Conservation (phyloP, 495 filamentous ascomycete species). For the Clavariopsis aquatica region DNA sequence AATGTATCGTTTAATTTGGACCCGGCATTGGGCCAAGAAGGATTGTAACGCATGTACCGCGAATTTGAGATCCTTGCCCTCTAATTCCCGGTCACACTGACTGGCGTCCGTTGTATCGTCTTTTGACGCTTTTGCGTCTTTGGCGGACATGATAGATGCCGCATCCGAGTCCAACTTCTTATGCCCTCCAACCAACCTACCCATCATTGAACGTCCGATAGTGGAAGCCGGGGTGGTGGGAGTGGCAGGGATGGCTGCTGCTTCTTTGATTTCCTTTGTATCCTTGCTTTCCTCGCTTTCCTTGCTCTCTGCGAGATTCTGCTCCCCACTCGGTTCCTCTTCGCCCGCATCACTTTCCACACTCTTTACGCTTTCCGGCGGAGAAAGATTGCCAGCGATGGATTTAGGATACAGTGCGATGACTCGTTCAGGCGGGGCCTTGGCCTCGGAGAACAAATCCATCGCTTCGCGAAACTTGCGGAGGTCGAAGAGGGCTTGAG, state of each 20-base stretch:
- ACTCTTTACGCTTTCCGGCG: conserved; percentile 46
- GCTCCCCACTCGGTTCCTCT: conserved; percentile 53
- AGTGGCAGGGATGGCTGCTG: conserved; percentile 33
- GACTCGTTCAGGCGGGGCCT: conserved; percentile 85
- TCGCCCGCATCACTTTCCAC: conserved; percentile 49
- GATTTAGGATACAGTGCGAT: conserved; percentile 79
- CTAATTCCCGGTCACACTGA: conserved; percentile 53
- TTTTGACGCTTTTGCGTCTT: conserved; percentile 34
- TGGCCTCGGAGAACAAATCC: conserved; percentile 85
- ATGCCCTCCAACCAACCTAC: conserved; percentile 54
- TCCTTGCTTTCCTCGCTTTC: conserved; percentile 15
- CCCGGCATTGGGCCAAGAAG: conserved; percentile 81
- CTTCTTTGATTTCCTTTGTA: conserved; percentile 37
- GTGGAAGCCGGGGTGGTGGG: conserved; percentile 33
- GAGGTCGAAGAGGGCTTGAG: conserved; percentile 76
- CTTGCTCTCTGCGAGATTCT: conserved; percentile 30
- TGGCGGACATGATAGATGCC: conserved; percentile 64
- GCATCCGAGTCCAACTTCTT: conserved; percentile 60
- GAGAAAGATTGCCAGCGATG: conserved; percentile 80
- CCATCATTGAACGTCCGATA: conserved; percentile 41
- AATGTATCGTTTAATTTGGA: conserved; percentile 77
- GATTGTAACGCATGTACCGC: conserved; percentile 79
- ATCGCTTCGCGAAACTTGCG: conserved; percentile 85
- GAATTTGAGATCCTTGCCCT: conserved; percentile 77
- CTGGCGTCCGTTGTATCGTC: conserved; percentile 43